These are phyloP conservation scores for Talaromyces ruber DNA, from an alignment of 495 filamentous ascomycete genomes.

Conservation along the genomic window DNA sequence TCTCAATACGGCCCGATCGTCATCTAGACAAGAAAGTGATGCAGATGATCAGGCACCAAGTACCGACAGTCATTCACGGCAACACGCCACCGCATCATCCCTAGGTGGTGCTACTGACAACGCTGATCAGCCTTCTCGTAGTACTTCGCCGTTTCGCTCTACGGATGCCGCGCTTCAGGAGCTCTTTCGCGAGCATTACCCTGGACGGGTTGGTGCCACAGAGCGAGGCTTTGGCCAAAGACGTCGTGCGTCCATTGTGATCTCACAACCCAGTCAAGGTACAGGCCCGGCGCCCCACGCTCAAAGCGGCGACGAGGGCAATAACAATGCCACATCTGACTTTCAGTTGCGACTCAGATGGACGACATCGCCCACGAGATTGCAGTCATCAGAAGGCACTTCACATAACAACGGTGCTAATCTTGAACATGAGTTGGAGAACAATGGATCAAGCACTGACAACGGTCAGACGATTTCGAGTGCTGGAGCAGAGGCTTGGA, in stretches of 20 bases:
- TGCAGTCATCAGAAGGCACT: constrained; percentile 13
- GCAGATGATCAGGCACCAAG: constrained; percentile 23
- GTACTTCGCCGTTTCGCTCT: constrained; percentile 23
- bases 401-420: constrained; percentile 9
- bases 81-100: neutral
- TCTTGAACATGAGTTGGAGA: constrained; percentile 10
- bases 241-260: constrained; percentile 36
- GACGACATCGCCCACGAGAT: constrained; percentile 29
- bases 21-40: constrained; percentile 26
- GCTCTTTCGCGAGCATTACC: constrained; percentile 22
- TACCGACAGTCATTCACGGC: constrained; percentile 16
- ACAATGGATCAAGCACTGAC: constrained; percentile 10
- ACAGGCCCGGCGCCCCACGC: constrained; percentile 10
- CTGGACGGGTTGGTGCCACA: constrained; percentile 13
- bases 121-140: constrained; percentile 32
- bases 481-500: constrained; percentile 15
- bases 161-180: constrained; percentile 18
- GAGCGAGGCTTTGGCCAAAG: constrained; percentile 29
- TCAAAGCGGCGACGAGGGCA: neutral
- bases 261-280: constrained; percentile 26
- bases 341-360: constrained; percentile 28
- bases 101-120: constrained; percentile 14
- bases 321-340: constrained; percentile 13
- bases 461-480: constrained; percentile 11
- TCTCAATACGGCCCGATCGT: constrained; percentile 38